Conservation (phyloP, 495 filamentous ascomycete genomes). For the Pyronema omphalodes region DNA sequence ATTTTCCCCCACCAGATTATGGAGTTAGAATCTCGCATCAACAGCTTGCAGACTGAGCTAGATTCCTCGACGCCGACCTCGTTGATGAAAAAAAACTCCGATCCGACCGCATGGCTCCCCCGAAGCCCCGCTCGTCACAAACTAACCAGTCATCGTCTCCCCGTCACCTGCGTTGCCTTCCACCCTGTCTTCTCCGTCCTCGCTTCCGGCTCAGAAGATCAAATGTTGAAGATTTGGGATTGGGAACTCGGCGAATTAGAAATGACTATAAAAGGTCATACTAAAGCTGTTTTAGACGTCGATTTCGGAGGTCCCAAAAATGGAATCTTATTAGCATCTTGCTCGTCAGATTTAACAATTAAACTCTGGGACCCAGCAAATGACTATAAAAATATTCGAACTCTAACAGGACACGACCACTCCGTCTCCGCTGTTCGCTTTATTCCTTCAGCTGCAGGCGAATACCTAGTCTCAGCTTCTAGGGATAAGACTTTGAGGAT, state of each 20-base stretch:
- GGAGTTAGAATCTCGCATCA: slow-evolving; percentile 65
- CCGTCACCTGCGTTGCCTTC: slow-evolving; percentile 80
- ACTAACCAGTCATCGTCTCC: slow-evolving; percentile 64
- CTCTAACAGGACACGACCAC: slow-evolving; percentile 84
- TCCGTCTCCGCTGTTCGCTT: slow-evolving; percentile 75
- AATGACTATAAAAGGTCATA: slow-evolving; percentile 82
- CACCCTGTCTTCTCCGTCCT: slow-evolving; percentile 85
- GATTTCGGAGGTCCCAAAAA: slow-evolving; percentile 83
- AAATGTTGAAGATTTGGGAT: slow-evolving; percentile 90
- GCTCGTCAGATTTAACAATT: slow-evolving; percentile 78
- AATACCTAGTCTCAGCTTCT: slow-evolving; percentile 63
- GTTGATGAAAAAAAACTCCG: slow-evolving; percentile 57
- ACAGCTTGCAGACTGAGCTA: slow-evolving; percentile 58
- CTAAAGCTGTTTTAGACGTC: slow-evolving; percentile 70
- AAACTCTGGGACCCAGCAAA: slow-evolving; percentile 92
- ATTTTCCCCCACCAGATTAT: slow-evolving; percentile 47
- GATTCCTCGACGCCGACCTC: slow-evolving; percentile 74
- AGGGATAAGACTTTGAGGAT: slow-evolving; percentile 69
- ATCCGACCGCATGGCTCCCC: slow-evolving; percentile 75
- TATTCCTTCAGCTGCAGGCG: slow-evolving; percentile 64
- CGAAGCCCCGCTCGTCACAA: slow-evolving; percentile 60
- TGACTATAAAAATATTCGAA: slow-evolving; percentile 90
- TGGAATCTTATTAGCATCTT: slow-evolving; percentile 72
- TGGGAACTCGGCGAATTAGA: slow-evolving; percentile 93
- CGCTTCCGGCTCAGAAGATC: slow-evolving; percentile 79